phyloP scores from a whole-genome alignment of 2,329 filamentous ascomycete species.

The Trichoderma atroviride region DNA sequence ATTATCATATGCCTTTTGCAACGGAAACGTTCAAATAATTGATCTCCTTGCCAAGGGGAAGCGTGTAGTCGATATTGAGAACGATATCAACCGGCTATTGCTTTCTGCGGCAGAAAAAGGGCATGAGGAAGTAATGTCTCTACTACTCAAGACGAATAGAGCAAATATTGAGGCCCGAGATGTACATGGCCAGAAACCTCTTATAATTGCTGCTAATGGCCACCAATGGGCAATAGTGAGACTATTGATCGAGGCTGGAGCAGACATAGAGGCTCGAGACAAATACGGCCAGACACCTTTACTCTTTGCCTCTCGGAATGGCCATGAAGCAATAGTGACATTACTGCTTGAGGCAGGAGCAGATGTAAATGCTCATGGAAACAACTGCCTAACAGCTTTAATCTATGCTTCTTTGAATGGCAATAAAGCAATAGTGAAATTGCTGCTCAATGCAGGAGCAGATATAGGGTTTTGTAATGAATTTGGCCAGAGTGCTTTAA shows the following conservation, averaged over 20 bases:
- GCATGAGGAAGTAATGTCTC: conserved; percentile 9
- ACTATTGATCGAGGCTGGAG: not conserved
- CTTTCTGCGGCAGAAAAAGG: not conserved
- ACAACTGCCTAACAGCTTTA: not conserved
- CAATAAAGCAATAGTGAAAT: not conserved
- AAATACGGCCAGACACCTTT: not conserved
- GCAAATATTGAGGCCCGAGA: not conserved
- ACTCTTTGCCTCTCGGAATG: not conserved
- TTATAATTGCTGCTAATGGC: not conserved
- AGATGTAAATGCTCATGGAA: not conserved
- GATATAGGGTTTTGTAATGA: not conserved
- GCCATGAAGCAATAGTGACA: not conserved
- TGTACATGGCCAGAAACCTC: not conserved
- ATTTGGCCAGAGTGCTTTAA: not conserved
- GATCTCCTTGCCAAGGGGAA: not conserved
- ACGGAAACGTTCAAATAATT: not conserved
- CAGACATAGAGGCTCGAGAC: not conserved
- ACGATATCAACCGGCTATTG: not conserved
- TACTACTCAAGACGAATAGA: not conserved
- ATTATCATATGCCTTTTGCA: not conserved
- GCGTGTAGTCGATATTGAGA: not conserved
- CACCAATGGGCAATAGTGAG: not conserved
- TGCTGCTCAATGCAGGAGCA: not conserved
- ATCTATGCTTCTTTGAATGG: rapidly evolving
- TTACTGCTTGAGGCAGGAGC: not conserved